A percentile compares a stretch with the other conserved stretches of the same genome.
Conservation (phyloP, 192 early-diverging fungal species). For the Entophlyctis helioformis region DNA sequence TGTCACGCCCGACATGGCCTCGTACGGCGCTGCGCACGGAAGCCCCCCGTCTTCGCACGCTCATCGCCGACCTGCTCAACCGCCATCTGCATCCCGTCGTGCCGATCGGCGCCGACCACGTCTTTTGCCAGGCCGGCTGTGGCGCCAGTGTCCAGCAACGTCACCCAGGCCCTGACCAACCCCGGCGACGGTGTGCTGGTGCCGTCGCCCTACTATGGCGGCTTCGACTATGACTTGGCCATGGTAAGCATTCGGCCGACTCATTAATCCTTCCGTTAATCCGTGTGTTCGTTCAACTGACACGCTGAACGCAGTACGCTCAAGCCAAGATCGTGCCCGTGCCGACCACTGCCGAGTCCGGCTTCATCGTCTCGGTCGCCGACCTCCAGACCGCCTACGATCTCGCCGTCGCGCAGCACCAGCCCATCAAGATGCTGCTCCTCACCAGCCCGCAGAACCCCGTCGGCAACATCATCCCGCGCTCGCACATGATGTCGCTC, state of each 20-base stretch:
- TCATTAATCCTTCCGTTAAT: neutral
- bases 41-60: slow-evolving; percentile 32
- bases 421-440: slow-evolving; percentile 42
- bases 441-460: slow-evolving; percentile 50
- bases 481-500: slow-evolving; percentile 33
- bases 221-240: slow-evolving; percentile 51
- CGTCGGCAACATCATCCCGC: slow-evolving; percentile 26
- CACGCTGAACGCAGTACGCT: neutral
- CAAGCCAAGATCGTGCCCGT: slow-evolving; percentile 39
- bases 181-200: slow-evolving; percentile 63
- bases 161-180: slow-evolving; percentile 51
- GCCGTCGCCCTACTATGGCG: slow-evolving; percentile 65
- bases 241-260: neutral
- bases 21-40: slow-evolving; percentile 40
- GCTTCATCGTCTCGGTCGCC: slow-evolving; percentile 18
- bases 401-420: slow-evolving; percentile 24
- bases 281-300: too few relatives aligned
- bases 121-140: slow-evolving; percentile 59
- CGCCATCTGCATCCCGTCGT: slow-evolving; percentile 39
- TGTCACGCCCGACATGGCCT: slow-evolving; percentile 6
- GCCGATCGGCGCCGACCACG: slow-evolving; percentile 32
- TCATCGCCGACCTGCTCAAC: slow-evolving; percentile 55
- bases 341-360: slow-evolving; percentile 23
- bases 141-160: slow-evolving; percentile 47
- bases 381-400: slow-evolving; percentile 36